Evolutionary conservation across 352 stramenopile species (phyloP).

Genomic region (Phytopythium boreale): DNA sequence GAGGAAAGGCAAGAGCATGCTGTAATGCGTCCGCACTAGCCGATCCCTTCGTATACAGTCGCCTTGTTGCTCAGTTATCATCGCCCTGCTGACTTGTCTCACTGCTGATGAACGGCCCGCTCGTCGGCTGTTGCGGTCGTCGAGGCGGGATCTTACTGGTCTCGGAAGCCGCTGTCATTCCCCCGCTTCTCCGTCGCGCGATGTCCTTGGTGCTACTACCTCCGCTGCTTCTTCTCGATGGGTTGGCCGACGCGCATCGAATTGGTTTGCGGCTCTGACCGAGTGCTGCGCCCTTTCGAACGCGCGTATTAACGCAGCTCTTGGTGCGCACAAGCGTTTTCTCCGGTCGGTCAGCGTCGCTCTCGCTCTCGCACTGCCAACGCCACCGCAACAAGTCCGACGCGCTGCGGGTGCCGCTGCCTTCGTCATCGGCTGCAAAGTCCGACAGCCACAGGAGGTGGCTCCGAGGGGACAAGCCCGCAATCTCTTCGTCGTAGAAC

Average conservation of each 20-base stretch:
- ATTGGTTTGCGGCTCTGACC: not conserved
- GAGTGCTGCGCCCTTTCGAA: not conserved
- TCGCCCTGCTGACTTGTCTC: not conserved
- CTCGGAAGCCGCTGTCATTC: not conserved
- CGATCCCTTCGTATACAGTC: not conserved
- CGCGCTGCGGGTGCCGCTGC: not conserved
- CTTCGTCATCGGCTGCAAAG: slow-evolving; percentile 22
- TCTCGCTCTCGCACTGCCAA: not conserved
- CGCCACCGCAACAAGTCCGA: not conserved
- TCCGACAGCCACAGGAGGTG: slow-evolving; percentile 63
- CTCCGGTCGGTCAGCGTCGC: not conserved
- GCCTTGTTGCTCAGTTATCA: not conserved
- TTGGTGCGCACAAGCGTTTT: not conserved
- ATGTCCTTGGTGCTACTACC: not conserved
- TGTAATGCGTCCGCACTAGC: not conserved
- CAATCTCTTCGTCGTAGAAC: slow-evolving; percentile 14
- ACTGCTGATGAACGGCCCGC: not conserved
- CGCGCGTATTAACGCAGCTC: not conserved
- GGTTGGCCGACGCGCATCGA: slow-evolving; percentile 1
- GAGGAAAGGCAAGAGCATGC: not conserved
- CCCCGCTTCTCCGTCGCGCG: not conserved
- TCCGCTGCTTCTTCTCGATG: not conserved
- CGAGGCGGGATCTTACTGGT: not conserved
- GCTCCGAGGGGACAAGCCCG: slow-evolving; percentile 51
- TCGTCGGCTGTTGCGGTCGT: not conserved